phyloP scores from a whole-genome alignment of 139 green algal genomes.

The Closterium sp. region DNA sequence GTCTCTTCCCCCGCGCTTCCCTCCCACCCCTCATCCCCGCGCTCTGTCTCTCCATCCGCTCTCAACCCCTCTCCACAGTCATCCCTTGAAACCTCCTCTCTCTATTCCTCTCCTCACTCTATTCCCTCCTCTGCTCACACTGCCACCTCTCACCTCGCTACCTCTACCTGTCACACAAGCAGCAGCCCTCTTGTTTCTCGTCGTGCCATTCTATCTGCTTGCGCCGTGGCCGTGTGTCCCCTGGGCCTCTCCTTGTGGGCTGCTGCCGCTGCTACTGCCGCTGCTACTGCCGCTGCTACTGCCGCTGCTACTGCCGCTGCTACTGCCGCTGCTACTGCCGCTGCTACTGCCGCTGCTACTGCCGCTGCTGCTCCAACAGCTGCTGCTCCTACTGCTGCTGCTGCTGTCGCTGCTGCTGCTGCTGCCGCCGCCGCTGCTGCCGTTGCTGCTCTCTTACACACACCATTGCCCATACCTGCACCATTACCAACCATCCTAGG shows the following conservation, averaged over 20 bases:
- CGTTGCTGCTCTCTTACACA: background rate
- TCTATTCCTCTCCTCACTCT: too few species aligned
- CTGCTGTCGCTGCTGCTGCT: background rate
- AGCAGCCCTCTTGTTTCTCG: background rate
- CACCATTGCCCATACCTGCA: background rate
- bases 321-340: background rate
- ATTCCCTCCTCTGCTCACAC: too few species aligned
- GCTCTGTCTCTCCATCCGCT: background rate
- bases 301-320: background rate
- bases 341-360: background rate
- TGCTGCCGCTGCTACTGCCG: background rate
- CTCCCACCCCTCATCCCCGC: background rate
- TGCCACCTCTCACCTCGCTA: too few species aligned
- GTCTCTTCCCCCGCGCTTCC: too few species aligned
- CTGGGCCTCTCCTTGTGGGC: background rate
- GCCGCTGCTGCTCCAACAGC: background rate
- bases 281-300: too few species aligned
- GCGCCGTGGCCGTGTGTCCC: background rate
- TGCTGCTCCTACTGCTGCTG: background rate
- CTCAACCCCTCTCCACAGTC: background rate
- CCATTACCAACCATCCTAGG: background rate
- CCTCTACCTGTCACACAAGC: too few species aligned
- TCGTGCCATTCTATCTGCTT: background rate
- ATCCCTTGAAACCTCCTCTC: background rate
- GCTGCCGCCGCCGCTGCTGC: background rate